Evolutionary conservation across 1,284 basidiomycete genomes (phyloP), one percentile per base, ranked within the genome.

Genomic region (Papiliotrema flavescens): DNA sequence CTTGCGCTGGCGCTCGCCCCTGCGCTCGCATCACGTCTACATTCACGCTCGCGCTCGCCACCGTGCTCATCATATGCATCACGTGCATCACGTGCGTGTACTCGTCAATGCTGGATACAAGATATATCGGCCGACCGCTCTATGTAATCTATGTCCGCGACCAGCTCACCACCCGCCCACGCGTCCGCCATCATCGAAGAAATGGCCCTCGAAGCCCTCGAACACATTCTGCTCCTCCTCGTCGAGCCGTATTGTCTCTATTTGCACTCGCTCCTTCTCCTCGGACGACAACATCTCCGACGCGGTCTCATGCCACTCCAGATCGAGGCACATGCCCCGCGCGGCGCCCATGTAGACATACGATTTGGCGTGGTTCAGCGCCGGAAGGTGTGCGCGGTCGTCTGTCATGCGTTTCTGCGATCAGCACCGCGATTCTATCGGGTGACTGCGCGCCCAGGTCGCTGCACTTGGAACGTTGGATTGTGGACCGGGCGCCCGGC

Each of bases 161-260:
- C n/a, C n/a, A n/a, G n/a, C n/a, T n/a, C n/a, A n/a, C 76, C 76
- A 77, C 0, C 76, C 76, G 5, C 75, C 75, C 3, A 71, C 64
- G 20, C 62, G 55, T 0, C 75, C 74, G 2, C 75, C 75, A 28
- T 66, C 60, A 13, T 72, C 67, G 28, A 61, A 71, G 55, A 67
- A 76, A 14, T 57, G 42, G 15, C 67, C 64, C 51, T 76, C 74
- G 41, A 76, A 76, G 3, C 71, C 73, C 2, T 67, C 64, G 54
- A 74, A 66, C 22, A 64, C 62, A 8, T 56, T 40, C 7, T 69
- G 69, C 34, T 69, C 68, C 8, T 71, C 53, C 22, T 71, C 64
- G 0, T 50, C 53, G 39, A 72, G 56, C 2, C 46, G 32, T 20
- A 65, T 48, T 9, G 58, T 50, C 51, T 67, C 57, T 15, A 69